These are phyloP conservation scores for Leccinum ochraceum DNA, from an alignment of 768 basidiomycete genomes.

Conservation along the genomic window DNA sequence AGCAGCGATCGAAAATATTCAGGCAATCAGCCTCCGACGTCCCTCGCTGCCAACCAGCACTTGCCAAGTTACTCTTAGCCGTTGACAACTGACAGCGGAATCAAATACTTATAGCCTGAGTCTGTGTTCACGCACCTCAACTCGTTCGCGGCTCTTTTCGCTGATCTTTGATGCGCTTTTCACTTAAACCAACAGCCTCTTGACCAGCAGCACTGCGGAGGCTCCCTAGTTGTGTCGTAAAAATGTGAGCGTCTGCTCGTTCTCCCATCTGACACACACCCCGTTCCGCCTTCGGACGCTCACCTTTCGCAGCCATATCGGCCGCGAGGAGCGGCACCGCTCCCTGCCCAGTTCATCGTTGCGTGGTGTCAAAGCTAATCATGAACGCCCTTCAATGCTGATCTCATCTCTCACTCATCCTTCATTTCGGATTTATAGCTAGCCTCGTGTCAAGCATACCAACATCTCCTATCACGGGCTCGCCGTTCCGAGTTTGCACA, in stretches of 20 bases:
- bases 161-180: slow-evolving; percentile 30
- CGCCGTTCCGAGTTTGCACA: slow-evolving; percentile 30
- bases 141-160: slow-evolving; percentile 12
- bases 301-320: slow-evolving; percentile 21
- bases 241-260: slow-evolving; percentile 25
- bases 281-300: background rate
- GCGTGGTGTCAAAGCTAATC: slow-evolving; percentile 32
- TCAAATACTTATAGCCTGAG: slow-evolving; percentile 25
- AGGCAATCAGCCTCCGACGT: slow-evolving; percentile 18
- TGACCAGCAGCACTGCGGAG: slow-evolving; percentile 13
- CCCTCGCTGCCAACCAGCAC: slow-evolving; percentile 7
- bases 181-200: slow-evolving; percentile 16
- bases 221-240: slow-evolving; percentile 6
- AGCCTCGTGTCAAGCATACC: slow-evolving; percentile 35
- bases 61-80: slow-evolving; percentile 9
- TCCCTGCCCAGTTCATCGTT: slow-evolving; percentile 27
- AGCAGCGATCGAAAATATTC: slow-evolving; percentile 13
- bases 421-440: slow-evolving; percentile 39
- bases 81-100: slow-evolving; percentile 33
- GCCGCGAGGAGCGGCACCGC: slow-evolving; percentile 31
- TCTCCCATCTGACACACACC: background rate
- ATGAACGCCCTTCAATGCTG: slow-evolving; percentile 35
- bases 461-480: slow-evolving; percentile 33
- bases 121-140: slow-evolving; percentile 13
- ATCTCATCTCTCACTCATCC: slow-evolving; percentile 35